These are phyloP conservation scores for Thalassiosira hispida DNA, from an alignment of 352 stramenopile genomes.

Conservation along the genomic window DNA sequence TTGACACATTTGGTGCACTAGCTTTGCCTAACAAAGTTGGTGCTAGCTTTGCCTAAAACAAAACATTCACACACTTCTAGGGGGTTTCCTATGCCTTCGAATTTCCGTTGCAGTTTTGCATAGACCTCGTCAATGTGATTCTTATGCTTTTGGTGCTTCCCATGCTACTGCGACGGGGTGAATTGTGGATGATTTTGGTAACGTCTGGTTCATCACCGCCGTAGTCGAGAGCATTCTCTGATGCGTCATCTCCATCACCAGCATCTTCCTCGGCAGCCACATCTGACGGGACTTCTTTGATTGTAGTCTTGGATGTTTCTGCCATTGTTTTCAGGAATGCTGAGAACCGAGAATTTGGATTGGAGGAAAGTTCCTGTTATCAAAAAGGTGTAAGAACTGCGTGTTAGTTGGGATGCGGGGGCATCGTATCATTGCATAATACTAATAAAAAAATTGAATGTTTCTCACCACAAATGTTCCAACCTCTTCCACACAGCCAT, in stretches of 20 bases:
- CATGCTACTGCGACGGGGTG: conserved; percentile 1
- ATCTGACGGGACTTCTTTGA: neutral
- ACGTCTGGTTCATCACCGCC: conserved; percentile 46
- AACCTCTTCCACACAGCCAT: conserved; percentile 86
- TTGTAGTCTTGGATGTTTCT: conserved; percentile 39
- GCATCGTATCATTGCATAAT: no score
- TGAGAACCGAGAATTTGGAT: conserved; percentile 62
- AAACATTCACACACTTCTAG: no score
- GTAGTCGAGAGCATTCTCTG: conserved; percentile 30
- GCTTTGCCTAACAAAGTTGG: no score
- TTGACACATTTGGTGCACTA: no score
- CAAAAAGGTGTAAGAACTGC: no score
- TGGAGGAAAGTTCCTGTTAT: conserved; percentile 81
- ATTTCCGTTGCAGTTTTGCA: no score
- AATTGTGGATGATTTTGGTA: conserved; percentile 26
- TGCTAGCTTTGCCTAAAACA: no score
- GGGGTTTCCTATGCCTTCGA: no score
- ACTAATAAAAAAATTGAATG: no score
- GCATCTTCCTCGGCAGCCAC: conserved; percentile 24
- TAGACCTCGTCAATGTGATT: no score
- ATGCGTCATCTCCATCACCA: conserved; percentile 74
- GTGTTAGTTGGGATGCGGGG: no score
- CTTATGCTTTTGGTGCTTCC: neutral
- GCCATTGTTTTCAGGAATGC: conserved; percentile 65
- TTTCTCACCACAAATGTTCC: conserved; percentile 88